Base-by-base conservation (phyloP, 257 asterid species). In the Euphrasia confusa region DNA sequence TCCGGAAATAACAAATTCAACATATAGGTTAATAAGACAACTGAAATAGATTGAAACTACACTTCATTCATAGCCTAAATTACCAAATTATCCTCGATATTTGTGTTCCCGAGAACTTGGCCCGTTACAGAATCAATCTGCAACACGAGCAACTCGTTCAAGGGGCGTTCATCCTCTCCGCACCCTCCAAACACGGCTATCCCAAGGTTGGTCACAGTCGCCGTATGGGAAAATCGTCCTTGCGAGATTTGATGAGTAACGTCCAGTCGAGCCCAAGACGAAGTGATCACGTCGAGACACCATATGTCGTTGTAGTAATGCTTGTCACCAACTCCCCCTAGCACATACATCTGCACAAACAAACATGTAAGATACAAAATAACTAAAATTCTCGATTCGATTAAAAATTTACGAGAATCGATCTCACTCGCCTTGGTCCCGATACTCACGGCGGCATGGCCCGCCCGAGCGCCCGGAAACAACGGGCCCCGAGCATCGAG, bases 131-230 rank as follows among this genome's bases (percentile, higher is more conserved):
- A 52, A 65, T 75, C 82, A 6, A 76, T 75, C 76, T 79, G 86
- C 68, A 92, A 72, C 69, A 89, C 68, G 77, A 92, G 87, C 53
- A 92, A 54, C 77, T 92, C 97, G 7, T 83, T 86, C 50, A 83
- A 80, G 2, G 99, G 99, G 21, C 76, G 93, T 71, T 92, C 99
- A 59, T 92, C 97, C 77, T 92, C 96, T 1, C 99, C 99, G n/a
- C 99, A 92, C 99, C 99, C 99, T 75, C 99, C 99, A 64, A 84
- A 89, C 59, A 92, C 66, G 60, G 80, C 85, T 39, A 92, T 84
- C 65, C 89, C 91, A 10, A 65, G 61, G 66, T 77, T 79, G 10
- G 86, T 74, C 54, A 81, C 75, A 0, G 79, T 79, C 67, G 99
- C 99, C 0, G 96, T 79, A 35, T 92, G 99, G 50, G 99, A 92